Base-by-base conservation (phyloP, 306 rosid genomes). In the Trifolium repens region DNA sequence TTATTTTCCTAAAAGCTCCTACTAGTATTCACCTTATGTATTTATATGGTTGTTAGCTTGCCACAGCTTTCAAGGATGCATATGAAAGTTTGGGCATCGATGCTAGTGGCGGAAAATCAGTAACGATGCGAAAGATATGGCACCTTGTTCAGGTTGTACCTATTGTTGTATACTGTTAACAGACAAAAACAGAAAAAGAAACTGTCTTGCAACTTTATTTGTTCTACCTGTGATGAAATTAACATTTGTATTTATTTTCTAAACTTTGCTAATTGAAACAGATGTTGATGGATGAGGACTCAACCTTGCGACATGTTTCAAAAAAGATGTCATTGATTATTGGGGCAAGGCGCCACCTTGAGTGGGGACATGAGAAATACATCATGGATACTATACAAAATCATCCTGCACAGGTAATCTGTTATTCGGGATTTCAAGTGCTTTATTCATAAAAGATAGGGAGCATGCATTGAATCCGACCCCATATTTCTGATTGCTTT, bases 301-400 rank as follows among this genome's bases (percentile, higher is more conserved):
- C 88, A 68, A 73, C 86, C 50, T 14, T 40, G 39, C 92, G 78
- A 24, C 82, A 70, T 77, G 80, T 86, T 80, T 94, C 97, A 26
- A 92, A 85, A 79, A 88, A 70, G 84, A 94, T 92, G 93, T 90
- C 96, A 60, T 64, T 90, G 77, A 63, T 88, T 79, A 83, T 88
- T 79, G 99, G 99, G 76, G 99, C 97, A 42, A 92, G 97, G 82
- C 87, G 88, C 73, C 99, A 94, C 82, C 93, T 94, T 63, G 99
- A 94, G 78, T 89, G 87, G 92, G 99, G 99, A 39, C 99, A 94
- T 82, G 96, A 89, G 85, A 92, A 94, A 66, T 87, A 86, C 80
- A 76, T 94, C 77, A 89, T 90, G 96, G 97, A 92, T 87, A 94
- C 97, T 59, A 94, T 94, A 68, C 97, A 92, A 71, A 94, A 97